Conservation (phyloP, 176 grass and related monocot species). For the Oryza glaberrima region DNA sequence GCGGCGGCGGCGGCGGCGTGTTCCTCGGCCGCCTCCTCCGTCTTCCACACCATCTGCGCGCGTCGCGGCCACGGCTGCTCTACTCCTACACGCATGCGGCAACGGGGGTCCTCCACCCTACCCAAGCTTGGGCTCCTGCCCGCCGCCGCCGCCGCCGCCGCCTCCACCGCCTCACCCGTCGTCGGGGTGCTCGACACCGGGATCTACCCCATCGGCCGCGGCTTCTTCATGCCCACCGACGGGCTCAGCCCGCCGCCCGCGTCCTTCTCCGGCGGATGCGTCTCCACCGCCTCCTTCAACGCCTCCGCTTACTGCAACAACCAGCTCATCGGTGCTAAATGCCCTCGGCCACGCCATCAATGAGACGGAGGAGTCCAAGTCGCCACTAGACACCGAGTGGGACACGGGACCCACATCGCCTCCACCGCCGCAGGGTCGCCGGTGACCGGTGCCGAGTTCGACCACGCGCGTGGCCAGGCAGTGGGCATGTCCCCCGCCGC, state of each 20-base stretch:
- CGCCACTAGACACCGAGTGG: slow-evolving; percentile 72
- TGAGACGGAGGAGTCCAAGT: slow-evolving; percentile 77
- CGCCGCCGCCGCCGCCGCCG: slow-evolving; percentile 21
- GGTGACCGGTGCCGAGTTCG: slow-evolving; percentile 41
- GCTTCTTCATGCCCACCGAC: slow-evolving; percentile 7
- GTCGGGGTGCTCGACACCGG: slow-evolving; percentile 79
- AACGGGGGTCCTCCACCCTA: slow-evolving; percentile 69
- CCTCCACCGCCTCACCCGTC: slow-evolving; percentile 29
- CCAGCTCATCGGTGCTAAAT: slow-evolving; percentile 74
- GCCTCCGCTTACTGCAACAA: slow-evolving; percentile 64
- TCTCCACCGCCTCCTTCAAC: slow-evolving; percentile 62
- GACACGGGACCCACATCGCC: slow-evolving; percentile 90
- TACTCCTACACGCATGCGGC: slow-evolving; percentile 53
- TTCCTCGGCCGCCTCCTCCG: slow-evolving; percentile 35
- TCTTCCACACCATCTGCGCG: slow-evolving; percentile 41
- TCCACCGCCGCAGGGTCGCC: slow-evolving; percentile 70
- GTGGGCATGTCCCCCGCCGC: slow-evolving; percentile 75
- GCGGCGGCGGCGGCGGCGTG: neutral
- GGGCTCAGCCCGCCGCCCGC: slow-evolving; percentile 34
- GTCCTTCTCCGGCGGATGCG: slow-evolving; percentile 49
- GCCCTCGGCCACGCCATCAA: slow-evolving; percentile 57
- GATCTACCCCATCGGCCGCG: slow-evolving; percentile 51
- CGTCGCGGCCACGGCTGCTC: slow-evolving; percentile 23
- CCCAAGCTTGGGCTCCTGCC: slow-evolving; percentile 58
- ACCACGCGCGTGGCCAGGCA: slow-evolving; percentile 68